Base-by-base conservation (phyloP, 805 yeast genomes). In the Metschnikowia cubensis region DNA sequence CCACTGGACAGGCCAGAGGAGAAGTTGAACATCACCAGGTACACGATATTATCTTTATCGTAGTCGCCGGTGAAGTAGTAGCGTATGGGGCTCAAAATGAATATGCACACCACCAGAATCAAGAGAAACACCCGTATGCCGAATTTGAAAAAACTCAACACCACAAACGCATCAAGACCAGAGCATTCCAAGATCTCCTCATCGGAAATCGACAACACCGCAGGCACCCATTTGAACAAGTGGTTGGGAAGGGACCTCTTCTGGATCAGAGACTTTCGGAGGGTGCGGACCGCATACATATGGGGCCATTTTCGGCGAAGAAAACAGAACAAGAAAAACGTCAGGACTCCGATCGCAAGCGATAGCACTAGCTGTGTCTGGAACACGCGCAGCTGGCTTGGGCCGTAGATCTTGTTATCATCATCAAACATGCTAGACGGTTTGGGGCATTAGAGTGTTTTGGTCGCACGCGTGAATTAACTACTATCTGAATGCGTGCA, bases 311-410 rank as follows among this genome's bases (percentile, higher is more conserved):
- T 70, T 55, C 75, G 75, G 45, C 86, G 64, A 31, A 77, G 64
- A 32, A 77, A 54, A 54, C 85, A 81, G 59, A 81, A 81, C 20
- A 75, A 56, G 11, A 73, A 45, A 51, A 81, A 79, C 22, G 80
- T 70, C 10, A 71, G 51, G 6, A 69, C 33, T 0, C 85, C 85
- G n/a, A 76, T 60, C 42, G 70, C 59, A 2, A 75, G 59, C 52
- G 84, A 80, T 36, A 81, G 67, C 50, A 70, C 67, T 44, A 81
- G 64, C 59, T 81, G 86, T 13, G 82, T 78, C 43, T 72, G 73
- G 63, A 81, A 81, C 45, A 81, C 81, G n/a, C 83, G 71, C 61
- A 79, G 84, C 38, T 78, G 71, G 55, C 76, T 77, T 48, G 70
- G 68, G 21, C 70, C 66, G 18, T 77, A 75, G 5, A 75, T 69